These are phyloP conservation scores for Funneliformis mosseae DNA, from an alignment of 192 early-diverging fungal genomes.

Conservation along the genomic window DNA sequence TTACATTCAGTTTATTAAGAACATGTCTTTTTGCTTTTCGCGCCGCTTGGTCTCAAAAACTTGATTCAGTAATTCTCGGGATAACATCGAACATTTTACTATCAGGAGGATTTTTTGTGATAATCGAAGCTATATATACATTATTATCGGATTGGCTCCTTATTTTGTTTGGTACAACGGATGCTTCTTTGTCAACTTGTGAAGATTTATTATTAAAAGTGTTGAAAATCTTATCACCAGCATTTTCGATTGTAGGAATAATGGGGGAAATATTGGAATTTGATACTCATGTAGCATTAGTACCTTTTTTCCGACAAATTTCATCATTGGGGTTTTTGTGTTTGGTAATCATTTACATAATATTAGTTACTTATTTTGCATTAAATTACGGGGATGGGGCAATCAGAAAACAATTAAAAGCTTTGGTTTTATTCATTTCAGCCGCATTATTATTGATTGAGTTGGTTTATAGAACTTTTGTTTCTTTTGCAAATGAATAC, in stretches of 20 bases:
- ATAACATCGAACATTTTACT: not conserved
- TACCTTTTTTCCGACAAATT: not conserved
- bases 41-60: not conserved
- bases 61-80: not conserved
- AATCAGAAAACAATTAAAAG: not conserved
- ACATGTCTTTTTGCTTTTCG: not conserved
- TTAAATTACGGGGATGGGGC: not conserved
- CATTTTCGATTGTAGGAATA: not conserved
- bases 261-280: not conserved
- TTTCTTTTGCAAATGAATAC: not conserved
- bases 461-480: slow-evolving; percentile 8
- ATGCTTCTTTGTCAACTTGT: not conserved
- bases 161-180: not conserved
- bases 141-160: not conserved
- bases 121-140: not conserved
- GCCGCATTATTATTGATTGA: slow-evolving; percentile 18
- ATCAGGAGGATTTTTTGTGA: not conserved
- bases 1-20: not conserved
- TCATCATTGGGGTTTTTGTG: not conserved
- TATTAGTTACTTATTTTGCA: slow-evolving; percentile 3
- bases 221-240: not conserved
- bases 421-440: not conserved
- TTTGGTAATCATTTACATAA: not conserved
- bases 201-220: not conserved
- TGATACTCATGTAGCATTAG: not conserved